Base-by-base conservation (phyloP, 164 flowering plant species). In the Annona squamosa region DNA sequence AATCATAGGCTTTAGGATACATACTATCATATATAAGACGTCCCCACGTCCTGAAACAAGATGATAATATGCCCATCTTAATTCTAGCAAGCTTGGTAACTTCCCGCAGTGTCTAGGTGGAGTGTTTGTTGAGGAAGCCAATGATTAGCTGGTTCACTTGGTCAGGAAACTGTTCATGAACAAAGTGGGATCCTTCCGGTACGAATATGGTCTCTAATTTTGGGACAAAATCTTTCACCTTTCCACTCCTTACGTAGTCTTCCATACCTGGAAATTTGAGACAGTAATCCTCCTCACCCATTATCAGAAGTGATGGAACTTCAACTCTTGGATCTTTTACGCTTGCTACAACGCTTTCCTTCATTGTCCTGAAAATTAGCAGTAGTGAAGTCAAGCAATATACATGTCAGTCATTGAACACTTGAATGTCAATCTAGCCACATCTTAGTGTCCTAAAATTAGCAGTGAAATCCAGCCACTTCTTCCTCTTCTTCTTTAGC, bases 161-260 rank as follows among this genome's bases (percentile, higher is more conserved):
- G 19, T 87, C 85, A 0, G 88, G 87, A 44, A 81, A 71, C 72
- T 87, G 88, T 74, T 87, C 90, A 19, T 84, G 90, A 68, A 85
- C 73, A 16, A 85, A 85, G 75, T 87, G 89, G 41, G 68, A 69
- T 73, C 89, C 91, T 68, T 83, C 85, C 0, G 85, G 79, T 62
- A 84, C 5, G 65, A 56, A 78, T 19, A 52, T 57, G 45, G 80
- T 79, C 61, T 88, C 88, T 80, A 84, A 71, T 74, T 85, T 79
- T 41, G 87, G 84, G 4, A 82, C 84, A 73, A 65, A 72, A 2
- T 86, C 77, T 45, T 84, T 86, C 59, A 83, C 67, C 72, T 62
- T 72, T 18, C 77, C 86, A 13, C 78, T 82, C 52, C 13, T 78
- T 61, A 84, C 72, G 74, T 81, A 83, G 7, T 83, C 88, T 5